These are phyloP conservation scores for Calycina marina DNA, from an alignment of 2,329 filamentous ascomycete species.

Conservation along the genomic window DNA sequence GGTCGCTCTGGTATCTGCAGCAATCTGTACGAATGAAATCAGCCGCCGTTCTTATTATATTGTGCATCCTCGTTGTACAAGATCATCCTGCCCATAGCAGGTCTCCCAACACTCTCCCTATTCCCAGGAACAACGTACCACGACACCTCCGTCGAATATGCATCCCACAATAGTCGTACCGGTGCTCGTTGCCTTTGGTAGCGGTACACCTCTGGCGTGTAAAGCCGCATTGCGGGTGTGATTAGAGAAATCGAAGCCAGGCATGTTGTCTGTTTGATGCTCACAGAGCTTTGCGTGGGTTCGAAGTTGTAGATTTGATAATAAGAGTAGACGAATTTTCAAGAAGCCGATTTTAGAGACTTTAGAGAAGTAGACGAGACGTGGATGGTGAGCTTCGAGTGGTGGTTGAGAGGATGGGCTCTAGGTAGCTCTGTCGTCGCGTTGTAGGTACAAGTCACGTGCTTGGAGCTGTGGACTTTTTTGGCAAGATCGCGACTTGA, in stretches of 20 bases:
- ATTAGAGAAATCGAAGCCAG: conserved; percentile 98
- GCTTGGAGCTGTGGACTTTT: no score
- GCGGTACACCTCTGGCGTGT: conserved; percentile 81
- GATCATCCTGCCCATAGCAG: no score
- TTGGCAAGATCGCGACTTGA: no score
- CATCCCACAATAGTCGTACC: conserved; percentile 98
- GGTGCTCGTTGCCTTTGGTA: conserved; percentile 95
- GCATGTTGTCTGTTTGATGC: conserved; percentile 56
- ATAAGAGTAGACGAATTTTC: no score
- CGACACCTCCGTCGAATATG: conserved; percentile 89
- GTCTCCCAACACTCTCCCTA: no score
- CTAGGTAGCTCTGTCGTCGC: no score
- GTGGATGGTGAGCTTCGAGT: not conserved
- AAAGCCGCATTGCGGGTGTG: conserved; percentile 98
- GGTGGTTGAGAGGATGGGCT: no score
- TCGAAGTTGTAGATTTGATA: no score
- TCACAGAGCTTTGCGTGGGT: conserved; percentile 2
- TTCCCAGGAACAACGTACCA: conserved; percentile 49
- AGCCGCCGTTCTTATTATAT: no score
- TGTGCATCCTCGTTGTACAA: no score
- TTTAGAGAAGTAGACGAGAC: not conserved
- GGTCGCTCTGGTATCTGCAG: conserved; percentile 93
- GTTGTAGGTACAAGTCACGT: no score
- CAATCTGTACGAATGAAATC: conserved; percentile 45
- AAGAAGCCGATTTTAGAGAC: no score